phyloP scores from a whole-genome alignment of 169 alveolate species.

The Eimeria maxima region DNA sequence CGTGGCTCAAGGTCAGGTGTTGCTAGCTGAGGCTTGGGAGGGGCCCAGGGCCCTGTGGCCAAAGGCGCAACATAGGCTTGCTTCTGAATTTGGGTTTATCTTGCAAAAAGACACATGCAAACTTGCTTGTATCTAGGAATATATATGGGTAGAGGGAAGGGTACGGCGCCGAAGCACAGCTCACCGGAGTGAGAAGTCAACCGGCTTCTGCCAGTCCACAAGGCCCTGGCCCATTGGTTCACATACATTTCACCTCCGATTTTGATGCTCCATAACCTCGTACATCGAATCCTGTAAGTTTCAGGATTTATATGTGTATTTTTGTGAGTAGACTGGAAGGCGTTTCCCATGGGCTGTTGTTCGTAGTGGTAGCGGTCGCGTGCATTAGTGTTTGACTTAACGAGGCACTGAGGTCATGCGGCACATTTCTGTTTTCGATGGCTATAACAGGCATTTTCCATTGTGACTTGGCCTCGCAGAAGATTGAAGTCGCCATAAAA shows the following conservation, averaged over 20 bases:
- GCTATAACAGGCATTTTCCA: background rate
- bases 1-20: slow-evolving; percentile 67
- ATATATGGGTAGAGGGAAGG: background rate
- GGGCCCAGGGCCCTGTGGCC: slow-evolving; percentile 79
- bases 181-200: background rate
- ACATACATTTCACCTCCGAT: background rate
- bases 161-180: slow-evolving; percentile 19
- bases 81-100: background rate
- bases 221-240: slow-evolving; percentile 29
- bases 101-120: background rate
- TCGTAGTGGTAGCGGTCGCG: background rate
- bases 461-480: background rate
- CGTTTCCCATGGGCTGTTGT: background rate
- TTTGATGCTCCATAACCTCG: background rate
- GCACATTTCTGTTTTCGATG: background rate
- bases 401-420: background rate
- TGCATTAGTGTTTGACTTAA: background rate
- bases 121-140: background rate
- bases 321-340: background rate
- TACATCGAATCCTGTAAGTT: background rate
- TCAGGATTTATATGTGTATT: background rate
- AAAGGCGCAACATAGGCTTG: slow-evolving; percentile 1
- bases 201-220: slow-evolving; percentile 26
- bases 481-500: background rate
- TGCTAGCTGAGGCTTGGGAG: slow-evolving; percentile 78